Evolutionary conservation across 352 stramenopile species (phyloP).

Genomic region (Globisporangium nagaii): DNA sequence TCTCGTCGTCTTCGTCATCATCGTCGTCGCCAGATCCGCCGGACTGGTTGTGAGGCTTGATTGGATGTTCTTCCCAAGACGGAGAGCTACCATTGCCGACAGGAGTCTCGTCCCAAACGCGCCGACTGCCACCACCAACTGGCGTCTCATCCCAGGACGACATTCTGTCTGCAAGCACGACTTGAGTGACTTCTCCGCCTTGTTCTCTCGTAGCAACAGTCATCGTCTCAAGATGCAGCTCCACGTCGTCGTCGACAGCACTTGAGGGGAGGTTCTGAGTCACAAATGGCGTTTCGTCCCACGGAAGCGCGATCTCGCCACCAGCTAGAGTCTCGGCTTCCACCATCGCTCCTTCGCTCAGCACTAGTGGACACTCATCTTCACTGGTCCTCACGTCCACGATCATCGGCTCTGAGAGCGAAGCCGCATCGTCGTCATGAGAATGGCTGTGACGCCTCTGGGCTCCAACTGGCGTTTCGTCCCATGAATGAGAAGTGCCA

Average conservation of each 20-base stretch:
- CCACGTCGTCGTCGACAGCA: background rate
- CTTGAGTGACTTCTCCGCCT: background rate
- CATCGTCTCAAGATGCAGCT: background rate
- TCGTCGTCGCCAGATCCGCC: no score
- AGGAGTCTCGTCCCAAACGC: background rate
- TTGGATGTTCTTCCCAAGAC: no score
- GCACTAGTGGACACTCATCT: background rate
- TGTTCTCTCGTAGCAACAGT: background rate
- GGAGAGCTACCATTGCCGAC: no score
- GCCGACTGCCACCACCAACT: background rate
- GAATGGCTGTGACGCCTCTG: background rate
- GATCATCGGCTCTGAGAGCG: background rate
- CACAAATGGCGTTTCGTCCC: no score
- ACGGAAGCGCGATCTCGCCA: no score
- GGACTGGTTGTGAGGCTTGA: no score
- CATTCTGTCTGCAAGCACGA: background rate
- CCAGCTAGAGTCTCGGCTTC: no score
- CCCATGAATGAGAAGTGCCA: background rate
- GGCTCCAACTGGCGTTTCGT: constrained; percentile 6
- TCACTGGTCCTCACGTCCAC: background rate
- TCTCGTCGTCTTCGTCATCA: no score
- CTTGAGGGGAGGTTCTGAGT: background rate
- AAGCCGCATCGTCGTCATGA: background rate
- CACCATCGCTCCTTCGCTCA: no score
- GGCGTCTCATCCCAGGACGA: constrained; percentile 2